phyloP scores from a whole-genome alignment of 768 basidiomycete species.

The Lactarius hatsudake region DNA sequence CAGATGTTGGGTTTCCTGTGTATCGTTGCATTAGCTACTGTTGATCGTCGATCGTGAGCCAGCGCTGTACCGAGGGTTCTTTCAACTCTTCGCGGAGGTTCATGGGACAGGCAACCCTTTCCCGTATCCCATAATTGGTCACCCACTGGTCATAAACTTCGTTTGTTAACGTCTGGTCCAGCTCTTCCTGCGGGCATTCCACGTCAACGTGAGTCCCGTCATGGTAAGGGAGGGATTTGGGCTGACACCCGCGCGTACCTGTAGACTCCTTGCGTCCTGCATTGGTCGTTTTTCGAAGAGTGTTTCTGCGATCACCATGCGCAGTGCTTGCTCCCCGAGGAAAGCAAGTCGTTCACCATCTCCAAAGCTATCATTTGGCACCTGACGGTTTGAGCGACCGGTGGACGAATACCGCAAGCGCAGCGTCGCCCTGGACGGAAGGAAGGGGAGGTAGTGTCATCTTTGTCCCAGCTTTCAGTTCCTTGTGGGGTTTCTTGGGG shows the following conservation, averaged over 20 bases:
- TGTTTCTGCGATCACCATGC: conserved; percentile 44
- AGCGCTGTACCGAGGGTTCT: neutral
- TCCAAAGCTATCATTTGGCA: conserved; percentile 38
- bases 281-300: conserved; percentile 53
- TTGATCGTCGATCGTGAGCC: neutral
- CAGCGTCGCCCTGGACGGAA: conserved; percentile 25
- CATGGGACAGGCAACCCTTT: conserved; percentile 16
- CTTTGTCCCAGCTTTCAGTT: neutral
- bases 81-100: conserved; percentile 12
- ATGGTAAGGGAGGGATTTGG: neutral
- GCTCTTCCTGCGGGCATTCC: neutral
- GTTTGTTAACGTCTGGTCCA: neutral
- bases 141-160: conserved; percentile 24
- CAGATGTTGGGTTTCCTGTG: conserved; percentile 22
- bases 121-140: conserved; percentile 18
- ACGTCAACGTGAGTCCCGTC: neutral
- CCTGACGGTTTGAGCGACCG: conserved; percentile 50
- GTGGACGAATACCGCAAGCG: conserved; percentile 68
- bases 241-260: conserved; percentile 40
- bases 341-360: conserved; percentile 58
- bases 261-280: conserved; percentile 46
- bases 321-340: conserved; percentile 50
- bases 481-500: conserved; percentile 3
- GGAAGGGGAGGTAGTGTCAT: conserved; percentile 19
- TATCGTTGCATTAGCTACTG: neutral